Evolutionary conservation across 441 rosid species (phyloP), one percentile per base, ranked within the genome.

Genomic region (Bruguiera hainesii): DNA sequence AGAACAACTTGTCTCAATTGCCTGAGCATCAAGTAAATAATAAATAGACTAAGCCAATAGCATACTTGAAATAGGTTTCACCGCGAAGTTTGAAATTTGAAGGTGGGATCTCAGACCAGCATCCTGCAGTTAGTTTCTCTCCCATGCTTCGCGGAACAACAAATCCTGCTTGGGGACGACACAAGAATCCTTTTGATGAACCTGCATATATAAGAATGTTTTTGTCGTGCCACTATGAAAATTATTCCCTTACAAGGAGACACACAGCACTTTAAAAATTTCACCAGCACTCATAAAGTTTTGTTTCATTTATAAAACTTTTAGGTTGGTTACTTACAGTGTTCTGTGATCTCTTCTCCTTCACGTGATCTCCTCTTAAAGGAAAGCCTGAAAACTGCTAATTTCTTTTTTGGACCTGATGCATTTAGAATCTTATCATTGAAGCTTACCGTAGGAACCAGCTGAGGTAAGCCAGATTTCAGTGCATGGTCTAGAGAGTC

Each of bases 81-180:
- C 93, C 84, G 6, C 97, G 89, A 39, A 93, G 90, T 72, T 89
- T 86, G 66, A 93, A 93, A 28, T 85, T 93, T n/a, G 94, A 89
- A 60, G 98, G 88, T 15, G 89, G 87, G 69, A 93, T 80, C 78
- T 89, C 86, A 21, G 81, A 81, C 97, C 97, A 93, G 65, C 82
- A 77, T 61, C 94, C 95, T 50, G 71, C 64, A 48, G 73, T 78
- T 64, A 65, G 72, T 70, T 85, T 90, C 75, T 89, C 91, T 35
- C 42, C 80, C 15, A 73, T 65, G 49, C 81, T 71, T 60, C 76
- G 70, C 2, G 97, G 97, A 71, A 87, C 64, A 29, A 73, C 65
- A 58, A 61, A 70, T 64, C 82, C 85, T 58, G 83, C 88, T 74
- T 77, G 84, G 0, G 96, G 98, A 64, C 71, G 88, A 75, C 80